phyloP scores from a whole-genome alignment of 106 monocot genomes.

The Acorus gramineus region DNA sequence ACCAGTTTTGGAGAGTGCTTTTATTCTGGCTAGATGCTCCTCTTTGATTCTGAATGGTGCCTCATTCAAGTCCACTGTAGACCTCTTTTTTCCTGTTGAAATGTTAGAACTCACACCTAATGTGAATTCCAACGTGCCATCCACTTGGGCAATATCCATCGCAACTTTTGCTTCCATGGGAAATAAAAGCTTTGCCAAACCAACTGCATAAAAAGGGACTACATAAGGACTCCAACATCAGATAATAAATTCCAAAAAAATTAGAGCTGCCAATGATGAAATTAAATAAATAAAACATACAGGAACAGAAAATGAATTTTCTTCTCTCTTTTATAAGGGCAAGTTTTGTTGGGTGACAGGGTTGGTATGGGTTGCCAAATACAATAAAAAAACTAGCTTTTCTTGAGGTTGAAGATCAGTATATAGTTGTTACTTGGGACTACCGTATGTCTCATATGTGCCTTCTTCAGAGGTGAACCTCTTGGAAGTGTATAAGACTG shows the following conservation, averaged over 20 bases:
- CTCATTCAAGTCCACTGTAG: slow-evolving; percentile 52
- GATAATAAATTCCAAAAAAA: background rate
- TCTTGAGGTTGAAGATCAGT: too few species aligned
- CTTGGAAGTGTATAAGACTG: too few species aligned
- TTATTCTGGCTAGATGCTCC: slow-evolving; percentile 50
- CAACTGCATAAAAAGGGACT: slow-evolving; percentile 37
- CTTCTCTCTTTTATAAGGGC: too few species aligned
- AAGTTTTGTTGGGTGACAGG: too few species aligned
- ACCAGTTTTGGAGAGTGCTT: slow-evolving; percentile 69
- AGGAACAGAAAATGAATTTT: too few species aligned
- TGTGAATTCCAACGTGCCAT: slow-evolving; percentile 74
- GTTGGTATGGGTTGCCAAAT: too few species aligned
- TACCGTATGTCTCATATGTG: too few species aligned
- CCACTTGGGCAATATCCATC: slow-evolving; percentile 83
- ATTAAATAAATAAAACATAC: too few species aligned
- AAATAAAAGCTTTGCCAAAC: slow-evolving; percentile 60
- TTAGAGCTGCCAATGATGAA: too few species aligned
- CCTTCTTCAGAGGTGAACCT: too few species aligned
- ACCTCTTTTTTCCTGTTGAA: slow-evolving; percentile 9
- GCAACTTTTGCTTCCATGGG: slow-evolving; percentile 81
- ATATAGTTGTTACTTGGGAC: too few species aligned
- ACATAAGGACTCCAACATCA: background rate
- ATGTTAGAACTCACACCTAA: slow-evolving; percentile 12
- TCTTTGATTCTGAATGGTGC: slow-evolving; percentile 59
- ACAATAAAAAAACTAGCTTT: too few species aligned